Evolutionary conservation across 768 basidiomycete species (phyloP).

Genomic region (Galerina marginata): DNA sequence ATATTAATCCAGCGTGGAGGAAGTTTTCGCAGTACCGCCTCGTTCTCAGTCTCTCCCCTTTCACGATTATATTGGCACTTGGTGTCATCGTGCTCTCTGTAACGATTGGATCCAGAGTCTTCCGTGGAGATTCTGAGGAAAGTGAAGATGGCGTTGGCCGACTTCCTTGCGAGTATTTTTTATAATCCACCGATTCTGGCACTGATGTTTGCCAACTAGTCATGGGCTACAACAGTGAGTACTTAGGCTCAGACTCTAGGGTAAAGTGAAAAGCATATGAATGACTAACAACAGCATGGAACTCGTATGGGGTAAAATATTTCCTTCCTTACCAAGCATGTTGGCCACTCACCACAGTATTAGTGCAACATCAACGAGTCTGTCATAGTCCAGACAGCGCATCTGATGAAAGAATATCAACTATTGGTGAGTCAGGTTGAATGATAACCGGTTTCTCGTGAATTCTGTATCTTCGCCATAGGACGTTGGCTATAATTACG

Average conservation of each 20-base stretch:
- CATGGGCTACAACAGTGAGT: slow-evolving; percentile 65
- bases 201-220: slow-evolving; percentile 34
- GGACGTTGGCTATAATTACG: slow-evolving; percentile 62
- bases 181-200: background rate
- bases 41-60: slow-evolving; percentile 27
- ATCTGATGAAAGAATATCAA: slow-evolving; percentile 57
- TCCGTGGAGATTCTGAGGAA: background rate
- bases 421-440: slow-evolving; percentile 43
- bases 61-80: slow-evolving; percentile 25
- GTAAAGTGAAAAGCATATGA: background rate
- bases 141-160: slow-evolving; percentile 14
- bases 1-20: slow-evolving; percentile 7
- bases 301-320: slow-evolving; percentile 57
- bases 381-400: slow-evolving; percentile 54
- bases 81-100: slow-evolving; percentile 20
- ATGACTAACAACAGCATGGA: slow-evolving; percentile 52
- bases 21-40: slow-evolving; percentile 19
- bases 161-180: slow-evolving; percentile 15
- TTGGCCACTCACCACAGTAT: background rate
- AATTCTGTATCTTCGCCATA: slow-evolving; percentile 21
- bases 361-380: slow-evolving; percentile 66
- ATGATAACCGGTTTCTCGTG: background rate
- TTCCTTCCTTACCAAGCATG: background rate
- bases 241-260: background rate
- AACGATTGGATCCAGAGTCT: slow-evolving; percentile 16